A percentile compares a stretch with the other conserved stretches of the same genome.
phyloP scores from a whole-genome alignment of 495 filamentous ascomycete genomes.

The Ascodesmis nigricans region DNA sequence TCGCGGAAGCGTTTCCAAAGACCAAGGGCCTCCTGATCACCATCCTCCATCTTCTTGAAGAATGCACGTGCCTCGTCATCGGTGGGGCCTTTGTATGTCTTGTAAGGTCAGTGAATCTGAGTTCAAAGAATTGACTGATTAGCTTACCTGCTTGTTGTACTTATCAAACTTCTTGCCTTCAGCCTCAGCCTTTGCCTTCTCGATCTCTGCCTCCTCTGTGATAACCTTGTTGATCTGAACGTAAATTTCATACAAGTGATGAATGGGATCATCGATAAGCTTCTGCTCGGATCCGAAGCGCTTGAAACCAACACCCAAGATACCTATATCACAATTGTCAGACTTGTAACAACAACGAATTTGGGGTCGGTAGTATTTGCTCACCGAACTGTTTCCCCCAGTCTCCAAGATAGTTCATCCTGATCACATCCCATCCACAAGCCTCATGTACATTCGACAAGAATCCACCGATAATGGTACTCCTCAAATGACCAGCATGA shows the following conservation, averaged over 20 bases:
- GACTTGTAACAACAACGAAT: not conserved
- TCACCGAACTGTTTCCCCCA: constrained; percentile 45
- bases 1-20: constrained; percentile 78
- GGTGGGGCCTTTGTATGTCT: constrained; percentile 23
- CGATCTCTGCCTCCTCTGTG: constrained; percentile 32
- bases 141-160: constrained; percentile 26
- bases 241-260: constrained; percentile 42
- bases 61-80: constrained; percentile 49
- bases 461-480: constrained; percentile 46
- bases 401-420: constrained; percentile 46
- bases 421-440: constrained; percentile 38
- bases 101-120: no score
- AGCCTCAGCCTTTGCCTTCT: constrained; percentile 27
- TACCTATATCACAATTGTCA: constrained; percentile 7
- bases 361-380: constrained; percentile 3
- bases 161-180: constrained; percentile 27
- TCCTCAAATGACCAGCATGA: constrained; percentile 44
- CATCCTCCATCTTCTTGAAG: constrained; percentile 81
- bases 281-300: constrained; percentile 37
- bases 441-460: constrained; percentile 36
- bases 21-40: constrained; percentile 50
- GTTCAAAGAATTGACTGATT: no score
- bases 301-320: constrained; percentile 36
- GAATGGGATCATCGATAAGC: constrained; percentile 35
- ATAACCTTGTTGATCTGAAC: constrained; percentile 39